A percentile compares a stretch with the other conserved stretches of the same genome.
Evolutionary conservation across 129 eudicot genomes (phyloP).

Genomic region (Lonicera japonica): DNA sequence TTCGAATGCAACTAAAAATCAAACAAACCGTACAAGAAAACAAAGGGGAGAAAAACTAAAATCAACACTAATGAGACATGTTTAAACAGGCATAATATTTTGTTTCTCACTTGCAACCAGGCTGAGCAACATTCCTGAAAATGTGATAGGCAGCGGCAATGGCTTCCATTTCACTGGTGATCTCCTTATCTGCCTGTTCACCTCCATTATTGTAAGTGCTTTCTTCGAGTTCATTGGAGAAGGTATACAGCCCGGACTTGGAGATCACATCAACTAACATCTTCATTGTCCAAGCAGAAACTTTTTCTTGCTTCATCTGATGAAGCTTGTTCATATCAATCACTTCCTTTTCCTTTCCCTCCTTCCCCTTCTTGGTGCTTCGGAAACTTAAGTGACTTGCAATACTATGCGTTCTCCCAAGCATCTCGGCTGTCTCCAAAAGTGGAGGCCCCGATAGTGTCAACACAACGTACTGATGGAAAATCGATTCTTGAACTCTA

Average conservation of each 20-base stretch:
- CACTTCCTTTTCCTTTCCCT: constrained; percentile 50
- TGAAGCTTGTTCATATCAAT: constrained; percentile 78
- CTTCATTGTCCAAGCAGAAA: constrained; percentile 92
- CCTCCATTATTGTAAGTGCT: constrained; percentile 42
- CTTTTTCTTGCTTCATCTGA: constrained; percentile 78
- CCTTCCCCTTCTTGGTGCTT: constrained; percentile 22
- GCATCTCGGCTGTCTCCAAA: too few relatives aligned
- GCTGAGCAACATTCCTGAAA: constrained; percentile 66
- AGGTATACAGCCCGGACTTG: constrained; percentile 67
- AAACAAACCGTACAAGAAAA: too few relatives aligned
- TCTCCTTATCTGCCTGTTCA: constrained; percentile 65
- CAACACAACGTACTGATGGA: constrained; percentile 66
- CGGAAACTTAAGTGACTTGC: constrained; percentile 43
- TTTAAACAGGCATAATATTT: not conserved
- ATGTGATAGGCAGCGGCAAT: constrained; percentile 86
- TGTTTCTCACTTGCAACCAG: constrained; percentile 52
- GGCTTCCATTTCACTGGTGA: constrained; percentile 80
- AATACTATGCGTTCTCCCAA: constrained; percentile 44
- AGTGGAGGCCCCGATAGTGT: constrained; percentile 77
- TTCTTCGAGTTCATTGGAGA: constrained; percentile 60
- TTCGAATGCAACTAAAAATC: too few relatives aligned
- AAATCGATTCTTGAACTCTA: constrained; percentile 82
- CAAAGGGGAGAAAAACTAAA: too few relatives aligned
- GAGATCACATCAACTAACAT: constrained; percentile 68
- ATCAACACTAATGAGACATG: too few relatives aligned